Evolutionary conservation across 2,329 filamentous ascomycete genomes (phyloP).

Genomic region (Monosporascus sp.): DNA sequence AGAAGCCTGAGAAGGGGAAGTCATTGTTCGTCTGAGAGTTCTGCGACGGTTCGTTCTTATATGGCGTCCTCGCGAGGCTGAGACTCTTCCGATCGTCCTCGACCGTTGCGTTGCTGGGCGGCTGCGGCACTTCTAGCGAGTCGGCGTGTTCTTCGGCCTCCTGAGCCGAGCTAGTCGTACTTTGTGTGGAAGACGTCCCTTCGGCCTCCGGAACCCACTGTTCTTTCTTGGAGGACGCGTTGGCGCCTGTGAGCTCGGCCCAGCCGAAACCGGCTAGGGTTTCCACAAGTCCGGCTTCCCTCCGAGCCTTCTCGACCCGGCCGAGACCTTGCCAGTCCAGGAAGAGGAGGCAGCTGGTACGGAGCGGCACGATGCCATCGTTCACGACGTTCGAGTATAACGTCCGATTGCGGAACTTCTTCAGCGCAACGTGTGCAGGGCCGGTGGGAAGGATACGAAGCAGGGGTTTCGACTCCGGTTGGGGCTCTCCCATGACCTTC

Average conservation of each 20-base stretch:
- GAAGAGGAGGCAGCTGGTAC: slow-evolving; percentile 94
- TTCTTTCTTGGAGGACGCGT: slow-evolving; percentile 40
- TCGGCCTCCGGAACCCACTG: slow-evolving; percentile 17
- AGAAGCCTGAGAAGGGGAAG: slow-evolving; percentile 57
- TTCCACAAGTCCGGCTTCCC: slow-evolving; percentile 87
- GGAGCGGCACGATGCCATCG: slow-evolving; percentile 89
- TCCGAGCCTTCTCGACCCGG: slow-evolving; percentile 86
- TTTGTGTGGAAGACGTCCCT: slow-evolving; percentile 28
- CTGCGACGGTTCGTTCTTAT: slow-evolving; percentile 18
- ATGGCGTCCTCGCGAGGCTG: slow-evolving; percentile 34
- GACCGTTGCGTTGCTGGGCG: slow-evolving; percentile 57
- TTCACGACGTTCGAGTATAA: slow-evolving; percentile 97
- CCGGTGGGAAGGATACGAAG: slow-evolving; percentile 86
- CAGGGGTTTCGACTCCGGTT: slow-evolving; percentile 82
- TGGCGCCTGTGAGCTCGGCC: slow-evolving; percentile 81
- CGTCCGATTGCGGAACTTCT: slow-evolving; percentile 85
- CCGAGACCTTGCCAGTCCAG: slow-evolving; percentile 93
- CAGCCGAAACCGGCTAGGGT: slow-evolving; percentile 92
- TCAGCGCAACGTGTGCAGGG: slow-evolving; percentile 79
- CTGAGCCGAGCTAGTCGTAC: slow-evolving; percentile 4
- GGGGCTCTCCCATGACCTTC: slow-evolving; percentile 51
- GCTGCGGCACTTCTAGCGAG: slow-evolving; percentile 63
- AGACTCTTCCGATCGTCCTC: slow-evolving; percentile 62
- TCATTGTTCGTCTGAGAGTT: slow-evolving; percentile 32
- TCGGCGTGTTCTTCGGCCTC: slow-evolving; percentile 22